These are phyloP conservation scores for Beauveria brongniartii DNA, from an alignment of 2,329 filamentous ascomycete genomes.

Conservation along the genomic window DNA sequence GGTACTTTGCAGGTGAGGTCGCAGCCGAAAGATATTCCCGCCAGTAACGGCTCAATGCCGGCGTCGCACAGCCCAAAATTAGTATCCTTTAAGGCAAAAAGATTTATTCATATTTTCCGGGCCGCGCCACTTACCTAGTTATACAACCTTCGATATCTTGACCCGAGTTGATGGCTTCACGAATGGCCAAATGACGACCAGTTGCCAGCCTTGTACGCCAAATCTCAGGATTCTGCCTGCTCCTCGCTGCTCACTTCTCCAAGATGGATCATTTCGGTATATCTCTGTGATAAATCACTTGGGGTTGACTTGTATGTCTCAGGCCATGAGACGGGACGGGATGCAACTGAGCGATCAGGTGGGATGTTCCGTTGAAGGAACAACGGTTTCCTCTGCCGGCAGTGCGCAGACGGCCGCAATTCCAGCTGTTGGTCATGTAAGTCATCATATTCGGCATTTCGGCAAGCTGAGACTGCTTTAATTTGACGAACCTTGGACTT, in stretches of 20 bases:
- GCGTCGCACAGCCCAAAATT: constrained; percentile 4
- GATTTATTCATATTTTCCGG: not conserved
- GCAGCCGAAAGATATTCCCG: constrained; percentile 8
- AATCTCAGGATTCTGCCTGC: not conserved
- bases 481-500: too few species aligned
- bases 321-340: not conserved
- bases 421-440: not conserved
- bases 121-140: not conserved
- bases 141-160: not conserved
- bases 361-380: not conserved
- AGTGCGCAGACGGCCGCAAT: not conserved
- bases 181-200: not conserved
- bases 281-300: not conserved
- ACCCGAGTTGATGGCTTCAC: not conserved
- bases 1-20: not conserved
- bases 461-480: not conserved
- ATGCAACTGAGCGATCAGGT: not conserved
- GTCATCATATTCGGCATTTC: not conserved
- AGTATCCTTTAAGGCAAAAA: not conserved
- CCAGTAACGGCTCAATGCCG: constrained; percentile 2
- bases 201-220: not conserved
- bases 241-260: not conserved
- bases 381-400: not conserved
- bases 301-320: not conserved
- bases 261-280: not conserved